Evolutionary conservation across 2,329 filamentous ascomycete genomes (phyloP), one percentile per base, ranked within the genome.

Genomic region (Neofusicoccum sp.): DNA sequence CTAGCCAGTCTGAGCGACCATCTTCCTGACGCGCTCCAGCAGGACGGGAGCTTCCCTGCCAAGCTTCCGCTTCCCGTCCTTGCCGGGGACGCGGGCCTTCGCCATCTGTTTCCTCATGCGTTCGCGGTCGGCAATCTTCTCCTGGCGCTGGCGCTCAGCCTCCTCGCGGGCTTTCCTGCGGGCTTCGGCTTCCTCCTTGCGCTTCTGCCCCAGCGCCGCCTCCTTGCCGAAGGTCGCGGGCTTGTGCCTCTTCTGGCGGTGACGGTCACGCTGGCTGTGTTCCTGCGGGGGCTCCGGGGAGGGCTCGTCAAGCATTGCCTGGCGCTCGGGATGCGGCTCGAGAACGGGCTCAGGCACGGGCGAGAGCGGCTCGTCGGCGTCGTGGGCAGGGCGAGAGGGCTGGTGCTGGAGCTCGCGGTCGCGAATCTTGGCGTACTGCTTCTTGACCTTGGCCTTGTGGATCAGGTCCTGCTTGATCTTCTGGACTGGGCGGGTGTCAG

Each of bases 391-490:
- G 62, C 67, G 78, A 70, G 65, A 74, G 63, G 62, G 77, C 68
- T 68, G 67, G 8, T 68, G 63, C 30, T 67, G 67, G 14, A 53
- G 60, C 53, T 71, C 67, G 40, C 73, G 73, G 41, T 86, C 86
- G 75, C 93, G 93, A 65, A 96, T 80, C 76, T 96, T 97, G 64
- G 89, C 89, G 72, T 96, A 97, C 43, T 89, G 85, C 76, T 96
- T 96, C 77, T 93, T 95, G 64, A 96, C 82, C 76, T 97, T 96
- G 63, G 93, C 92, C 74, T 95, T 96, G 75, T 92, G 86, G 69
- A 98, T 97, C 60, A 96, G 80, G 66, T 90, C 86, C 65, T 89
- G 84, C 76, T 98, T 98, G 71, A 96, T 95, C 76, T 93, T 93
- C 75, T 90, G 86, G 61, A 90, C 90, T 93, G 69, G 41, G 36